These are phyloP conservation scores for Marsdenia floribunda DNA, from an alignment of 257 asterid genomes.

Conservation along the genomic window DNA sequence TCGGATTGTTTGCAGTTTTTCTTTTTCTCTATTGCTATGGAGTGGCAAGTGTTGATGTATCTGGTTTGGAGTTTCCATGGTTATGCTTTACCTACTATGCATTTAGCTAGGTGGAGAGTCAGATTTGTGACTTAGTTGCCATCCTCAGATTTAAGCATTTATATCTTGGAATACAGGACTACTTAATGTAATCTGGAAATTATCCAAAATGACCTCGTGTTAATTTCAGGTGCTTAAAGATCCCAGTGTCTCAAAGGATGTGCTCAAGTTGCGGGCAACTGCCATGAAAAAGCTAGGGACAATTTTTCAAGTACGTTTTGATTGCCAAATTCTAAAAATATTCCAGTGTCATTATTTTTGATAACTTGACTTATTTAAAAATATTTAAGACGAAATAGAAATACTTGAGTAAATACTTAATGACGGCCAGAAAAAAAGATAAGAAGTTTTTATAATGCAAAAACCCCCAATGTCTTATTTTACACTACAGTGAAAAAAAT, in stretches of 20 bases:
- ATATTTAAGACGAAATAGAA: not conserved
- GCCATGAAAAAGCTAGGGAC: constrained; percentile 71
- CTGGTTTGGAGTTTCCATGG: not conserved
- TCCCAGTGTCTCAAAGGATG: constrained; percentile 56
- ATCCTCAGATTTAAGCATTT: not conserved
- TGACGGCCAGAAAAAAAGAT: not conserved
- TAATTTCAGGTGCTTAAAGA: constrained; percentile 64
- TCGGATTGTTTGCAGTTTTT: not conserved
- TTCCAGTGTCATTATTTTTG: not conserved
- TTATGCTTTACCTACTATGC: not conserved
- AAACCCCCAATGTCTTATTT: not conserved
- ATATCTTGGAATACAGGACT: not conserved
- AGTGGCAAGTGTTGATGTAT: not conserved
- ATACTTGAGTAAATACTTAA: not conserved
- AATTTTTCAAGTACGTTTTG: constrained; percentile 59
- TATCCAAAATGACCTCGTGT: not conserved
- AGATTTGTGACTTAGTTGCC: not conserved
- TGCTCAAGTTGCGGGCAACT: constrained; percentile 53
- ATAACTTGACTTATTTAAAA: not conserved
- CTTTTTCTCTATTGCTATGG: not conserved
- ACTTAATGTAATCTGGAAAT: not conserved
- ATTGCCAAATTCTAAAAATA: not conserved
- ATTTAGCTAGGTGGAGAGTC: not conserved
- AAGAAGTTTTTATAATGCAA: not conserved
- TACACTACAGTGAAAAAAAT: not conserved